A percentile compares a stretch with the other conserved stretches of the same genome.
phyloP scores from a whole-genome alignment of 2,329 filamentous ascomycete species.

The Penicillium sp. region DNA sequence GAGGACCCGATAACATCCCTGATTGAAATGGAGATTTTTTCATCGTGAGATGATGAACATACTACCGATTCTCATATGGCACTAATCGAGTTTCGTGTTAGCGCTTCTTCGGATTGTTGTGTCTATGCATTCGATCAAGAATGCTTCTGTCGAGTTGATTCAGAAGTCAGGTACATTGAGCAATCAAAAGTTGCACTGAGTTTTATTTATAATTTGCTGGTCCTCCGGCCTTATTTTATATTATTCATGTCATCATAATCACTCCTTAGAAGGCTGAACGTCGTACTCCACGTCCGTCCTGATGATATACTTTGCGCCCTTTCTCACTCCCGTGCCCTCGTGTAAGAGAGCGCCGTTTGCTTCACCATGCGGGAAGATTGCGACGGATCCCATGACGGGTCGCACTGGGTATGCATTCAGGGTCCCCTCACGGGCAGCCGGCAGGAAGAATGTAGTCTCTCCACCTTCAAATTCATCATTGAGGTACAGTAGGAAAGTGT shows the following conservation, averaged over 20 bases:
- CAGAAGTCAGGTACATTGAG: no score
- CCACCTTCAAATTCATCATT: slow-evolving; percentile 74
- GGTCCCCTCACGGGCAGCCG: slow-evolving; percentile 65
- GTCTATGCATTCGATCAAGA: no score
- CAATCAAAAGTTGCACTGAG: no score
- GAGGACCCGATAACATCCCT: no score
- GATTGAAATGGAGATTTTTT: no score
- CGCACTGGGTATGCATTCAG: slow-evolving; percentile 72
- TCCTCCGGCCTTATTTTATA: not conserved
- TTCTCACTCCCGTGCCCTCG: slow-evolving; percentile 71
- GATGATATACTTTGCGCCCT: slow-evolving; percentile 70
- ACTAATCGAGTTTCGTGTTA: no score
- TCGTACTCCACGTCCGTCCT: slow-evolving; percentile 74
- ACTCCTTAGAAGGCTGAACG: slow-evolving; percentile 41
- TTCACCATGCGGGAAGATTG: slow-evolving; percentile 72
- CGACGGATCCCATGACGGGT: slow-evolving; percentile 70
- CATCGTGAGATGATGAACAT: no score
- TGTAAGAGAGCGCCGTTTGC: slow-evolving; percentile 67
- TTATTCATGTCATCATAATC: slow-evolving; percentile 6
- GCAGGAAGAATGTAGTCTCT: slow-evolving; percentile 73
- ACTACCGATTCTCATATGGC: no score
- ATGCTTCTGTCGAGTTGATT: no score
- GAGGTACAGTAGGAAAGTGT: slow-evolving; percentile 71
- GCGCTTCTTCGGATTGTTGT: no score
- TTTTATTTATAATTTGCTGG: no score